These are phyloP conservation scores for Phyllosticta paracitricarpa DNA, from an alignment of 2,329 filamentous ascomycete genomes.

Conservation along the genomic window DNA sequence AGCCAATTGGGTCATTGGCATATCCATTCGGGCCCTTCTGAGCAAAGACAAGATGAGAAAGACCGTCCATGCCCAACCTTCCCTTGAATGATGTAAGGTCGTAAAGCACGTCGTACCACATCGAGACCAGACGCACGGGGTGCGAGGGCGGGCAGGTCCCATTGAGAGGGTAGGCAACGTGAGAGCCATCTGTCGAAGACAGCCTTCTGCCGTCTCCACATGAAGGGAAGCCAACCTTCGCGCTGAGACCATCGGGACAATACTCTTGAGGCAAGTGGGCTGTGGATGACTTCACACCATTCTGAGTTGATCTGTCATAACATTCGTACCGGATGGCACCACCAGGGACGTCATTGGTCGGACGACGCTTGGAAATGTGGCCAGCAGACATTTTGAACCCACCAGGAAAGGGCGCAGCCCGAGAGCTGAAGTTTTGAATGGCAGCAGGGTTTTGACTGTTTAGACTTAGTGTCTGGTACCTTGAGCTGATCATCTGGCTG, in stretches of 20 bases:
- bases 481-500: not conserved
- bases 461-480: not conserved
- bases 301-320: not conserved
- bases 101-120: conserved; percentile 46
- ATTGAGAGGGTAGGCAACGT: conserved; percentile 26
- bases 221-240: not conserved
- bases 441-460: not conserved
- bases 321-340: not conserved
- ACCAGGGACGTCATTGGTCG: not conserved
- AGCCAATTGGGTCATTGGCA: not conserved
- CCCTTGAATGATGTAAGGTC: conserved; percentile 13
- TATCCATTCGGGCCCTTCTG: not conserved
- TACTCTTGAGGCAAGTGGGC: not conserved
- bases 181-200: not conserved
- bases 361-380: not conserved
- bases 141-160: conserved; percentile 44
- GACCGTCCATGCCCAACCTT: not conserved
- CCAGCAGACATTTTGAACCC: not conserved
- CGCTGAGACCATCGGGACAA: not conserved
- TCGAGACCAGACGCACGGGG: conserved; percentile 42
- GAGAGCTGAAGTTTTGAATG: not conserved
- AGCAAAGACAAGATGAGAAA: not conserved
- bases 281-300: not conserved
- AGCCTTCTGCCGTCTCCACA: not conserved
- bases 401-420: not conserved